Conservation (phyloP, 768 basidiomycete species). For the Mycena galericulata region DNA sequence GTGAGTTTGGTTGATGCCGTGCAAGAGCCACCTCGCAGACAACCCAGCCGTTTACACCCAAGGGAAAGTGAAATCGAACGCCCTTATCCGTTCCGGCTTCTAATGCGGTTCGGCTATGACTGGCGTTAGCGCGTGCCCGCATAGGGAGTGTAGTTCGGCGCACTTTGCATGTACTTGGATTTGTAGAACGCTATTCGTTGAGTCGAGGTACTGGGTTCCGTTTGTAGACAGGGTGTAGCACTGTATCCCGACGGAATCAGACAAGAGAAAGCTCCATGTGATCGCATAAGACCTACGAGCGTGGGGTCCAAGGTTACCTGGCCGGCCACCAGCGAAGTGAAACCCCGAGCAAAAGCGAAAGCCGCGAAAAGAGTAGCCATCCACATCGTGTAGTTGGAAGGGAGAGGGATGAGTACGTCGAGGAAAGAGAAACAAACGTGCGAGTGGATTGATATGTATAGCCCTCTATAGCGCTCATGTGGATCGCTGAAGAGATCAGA, state of each 20-base stretch:
- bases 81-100: slow-evolving; percentile 30
- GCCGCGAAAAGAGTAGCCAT: neutral
- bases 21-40: slow-evolving; percentile 25
- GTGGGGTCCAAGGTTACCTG: slow-evolving; percentile 21
- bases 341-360: slow-evolving; percentile 1
- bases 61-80: slow-evolving; percentile 33
- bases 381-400: slow-evolving; percentile 14
- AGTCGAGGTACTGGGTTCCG: slow-evolving; percentile 32
- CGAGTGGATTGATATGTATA: neutral
- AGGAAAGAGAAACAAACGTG: neutral
- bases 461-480: neutral
- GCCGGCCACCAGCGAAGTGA: slow-evolving; percentile 5
- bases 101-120: slow-evolving; percentile 24
- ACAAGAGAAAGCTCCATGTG: no score
- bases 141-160: neutral
- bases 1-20: no score
- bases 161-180: slow-evolving; percentile 30
- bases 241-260: neutral
- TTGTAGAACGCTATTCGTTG: slow-evolving; percentile 26
- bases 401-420: neutral
- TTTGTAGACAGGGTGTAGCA: slow-evolving; percentile 33
- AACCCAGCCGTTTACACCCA: slow-evolving; percentile 31
- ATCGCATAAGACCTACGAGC: neutral
- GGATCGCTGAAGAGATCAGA: no score
- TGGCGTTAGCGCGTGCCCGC: neutral